A percentile compares a stretch with the other conserved stretches of the same genome.
phyloP scores from a whole-genome alignment of 345 rosid genomes.

The Carallia pectinifolia region DNA sequence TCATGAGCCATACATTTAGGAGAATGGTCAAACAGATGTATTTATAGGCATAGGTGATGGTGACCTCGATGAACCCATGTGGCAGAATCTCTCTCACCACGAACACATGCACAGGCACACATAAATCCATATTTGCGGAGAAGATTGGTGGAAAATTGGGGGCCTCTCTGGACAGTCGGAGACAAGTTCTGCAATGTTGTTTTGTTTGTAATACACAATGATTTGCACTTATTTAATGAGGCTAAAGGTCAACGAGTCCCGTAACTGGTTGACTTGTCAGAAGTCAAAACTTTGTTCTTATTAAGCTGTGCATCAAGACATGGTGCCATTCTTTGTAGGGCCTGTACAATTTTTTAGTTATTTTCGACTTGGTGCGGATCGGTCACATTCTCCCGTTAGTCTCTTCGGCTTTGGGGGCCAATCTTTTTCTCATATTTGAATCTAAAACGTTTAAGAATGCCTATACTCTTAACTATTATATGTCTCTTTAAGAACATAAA shows the following conservation, averaged over 20 bases:
- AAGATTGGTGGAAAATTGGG: not conserved
- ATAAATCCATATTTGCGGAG: not conserved
- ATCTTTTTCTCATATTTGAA: no score
- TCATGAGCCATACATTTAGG: no score
- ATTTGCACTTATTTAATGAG: conserved; percentile 5
- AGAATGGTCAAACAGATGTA: not conserved
- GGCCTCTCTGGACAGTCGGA: not conserved
- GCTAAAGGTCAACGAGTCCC: conserved; percentile 39
- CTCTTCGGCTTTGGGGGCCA: no score
- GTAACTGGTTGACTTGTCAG: conserved; percentile 44
- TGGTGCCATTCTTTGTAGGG: not conserved
- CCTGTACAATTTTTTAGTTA: not conserved
- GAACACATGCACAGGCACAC: not conserved
- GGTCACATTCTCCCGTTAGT: not conserved
- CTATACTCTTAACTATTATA: no score
- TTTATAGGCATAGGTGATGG: not conserved
- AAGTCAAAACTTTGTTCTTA: conserved; percentile 27
- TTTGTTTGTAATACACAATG: conserved; percentile 10
- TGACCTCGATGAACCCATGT: conserved; percentile 2
- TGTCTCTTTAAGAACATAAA: no score
- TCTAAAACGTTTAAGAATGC: no score
- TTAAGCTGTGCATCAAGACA: conserved; percentile 18
- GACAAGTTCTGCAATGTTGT: conserved; percentile 17
- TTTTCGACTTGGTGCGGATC: not conserved
- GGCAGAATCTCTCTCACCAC: not conserved